These are phyloP conservation scores for Ogataea dorogensis DNA, from an alignment of 805 yeast species.

Conservation along the genomic window DNA sequence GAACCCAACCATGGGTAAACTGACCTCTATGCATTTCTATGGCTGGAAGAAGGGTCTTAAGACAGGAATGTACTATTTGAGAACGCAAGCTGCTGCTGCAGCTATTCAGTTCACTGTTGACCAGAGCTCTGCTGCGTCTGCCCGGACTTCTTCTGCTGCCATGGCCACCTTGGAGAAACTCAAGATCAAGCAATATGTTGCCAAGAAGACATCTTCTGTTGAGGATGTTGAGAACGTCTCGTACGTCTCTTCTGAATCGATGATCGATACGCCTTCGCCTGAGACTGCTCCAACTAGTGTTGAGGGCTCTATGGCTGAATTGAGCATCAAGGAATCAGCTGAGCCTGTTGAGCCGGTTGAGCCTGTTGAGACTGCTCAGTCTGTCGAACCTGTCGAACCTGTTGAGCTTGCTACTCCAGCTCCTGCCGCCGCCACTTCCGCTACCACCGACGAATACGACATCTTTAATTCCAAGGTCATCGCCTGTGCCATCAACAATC, in stretches of 20 bases:
- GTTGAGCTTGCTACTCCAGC: slow-evolving; percentile 5
- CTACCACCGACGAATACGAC: slow-evolving; percentile 55
- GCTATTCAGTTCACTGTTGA: slow-evolving; percentile 94
- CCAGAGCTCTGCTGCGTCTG: slow-evolving; percentile 36
- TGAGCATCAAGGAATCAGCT: slow-evolving; percentile 31
- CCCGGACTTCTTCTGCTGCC: slow-evolving; percentile 19
- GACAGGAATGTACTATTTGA: slow-evolving; percentile 98
- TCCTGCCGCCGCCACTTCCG: slow-evolving; percentile 13
- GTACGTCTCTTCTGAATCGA: slow-evolving; percentile 31
- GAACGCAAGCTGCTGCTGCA: slow-evolving; percentile 97
- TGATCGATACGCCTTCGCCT: slow-evolving; percentile 46
- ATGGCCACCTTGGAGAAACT: slow-evolving; percentile 32
- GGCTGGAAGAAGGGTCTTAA: slow-evolving; percentile 99
- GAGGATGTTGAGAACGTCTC: slow-evolving; percentile 34
- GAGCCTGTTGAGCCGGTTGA: slow-evolving; percentile 23
- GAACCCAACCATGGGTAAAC: slow-evolving; percentile 95
- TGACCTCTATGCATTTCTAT: slow-evolving; percentile 97
- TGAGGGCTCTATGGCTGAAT: slow-evolving; percentile 47
- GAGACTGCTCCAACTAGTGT: slow-evolving; percentile 39
- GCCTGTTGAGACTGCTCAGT: no score
- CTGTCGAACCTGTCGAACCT: no score
- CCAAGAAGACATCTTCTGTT: slow-evolving; percentile 29
- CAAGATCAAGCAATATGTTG: slow-evolving; percentile 35
- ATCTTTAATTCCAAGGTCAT: slow-evolving; percentile 90
- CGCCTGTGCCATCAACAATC: slow-evolving; percentile 96